These are phyloP conservation scores for Exserohilum turcica DNA, from an alignment of 2,329 filamentous ascomycete species.

Conservation along the genomic window DNA sequence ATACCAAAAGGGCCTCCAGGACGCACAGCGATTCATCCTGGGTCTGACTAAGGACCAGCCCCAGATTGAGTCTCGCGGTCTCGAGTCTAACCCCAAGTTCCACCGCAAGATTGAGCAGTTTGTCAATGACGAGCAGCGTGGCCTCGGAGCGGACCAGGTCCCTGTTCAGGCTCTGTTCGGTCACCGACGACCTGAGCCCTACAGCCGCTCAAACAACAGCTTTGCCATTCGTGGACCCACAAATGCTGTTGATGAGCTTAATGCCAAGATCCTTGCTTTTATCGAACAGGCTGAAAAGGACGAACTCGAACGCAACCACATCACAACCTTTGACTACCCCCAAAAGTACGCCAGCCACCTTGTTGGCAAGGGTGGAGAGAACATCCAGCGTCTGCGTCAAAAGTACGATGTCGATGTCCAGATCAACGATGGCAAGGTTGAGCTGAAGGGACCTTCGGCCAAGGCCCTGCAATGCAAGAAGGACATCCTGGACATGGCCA, in stretches of 20 bases:
- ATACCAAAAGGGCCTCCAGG: slow-evolving; percentile 63
- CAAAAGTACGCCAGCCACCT: slow-evolving; percentile 92
- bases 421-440: slow-evolving; percentile 90
- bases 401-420: slow-evolving; percentile 80
- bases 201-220: slow-evolving; percentile 59
- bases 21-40: slow-evolving; percentile 63
- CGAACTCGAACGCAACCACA: slow-evolving; percentile 91
- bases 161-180: slow-evolving; percentile 63
- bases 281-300: slow-evolving; percentile 88
- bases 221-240: slow-evolving; percentile 79
- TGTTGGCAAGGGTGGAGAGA: slow-evolving; percentile 69
- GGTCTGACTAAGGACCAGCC: slow-evolving; percentile 60
- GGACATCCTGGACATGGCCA: slow-evolving; percentile 78
- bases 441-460: slow-evolving; percentile 92
- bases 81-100: slow-evolving; percentile 64
- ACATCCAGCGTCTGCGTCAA: slow-evolving; percentile 70
- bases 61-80: slow-evolving; percentile 59
- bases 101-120: slow-evolving; percentile 68
- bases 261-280: slow-evolving; percentile 75
- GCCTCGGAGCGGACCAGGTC: slow-evolving; percentile 55
- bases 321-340: slow-evolving; percentile 85
- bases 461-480: slow-evolving; percentile 87
- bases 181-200: slow-evolving; percentile 51
- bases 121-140: slow-evolving; percentile 61
- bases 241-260: slow-evolving; percentile 72